Percentiles rank a stretch among this genome's conserved stretches.
Evolutionary conservation across 148 eudicot species (phyloP).

Genomic region (Rhododendron henanense): DNA sequence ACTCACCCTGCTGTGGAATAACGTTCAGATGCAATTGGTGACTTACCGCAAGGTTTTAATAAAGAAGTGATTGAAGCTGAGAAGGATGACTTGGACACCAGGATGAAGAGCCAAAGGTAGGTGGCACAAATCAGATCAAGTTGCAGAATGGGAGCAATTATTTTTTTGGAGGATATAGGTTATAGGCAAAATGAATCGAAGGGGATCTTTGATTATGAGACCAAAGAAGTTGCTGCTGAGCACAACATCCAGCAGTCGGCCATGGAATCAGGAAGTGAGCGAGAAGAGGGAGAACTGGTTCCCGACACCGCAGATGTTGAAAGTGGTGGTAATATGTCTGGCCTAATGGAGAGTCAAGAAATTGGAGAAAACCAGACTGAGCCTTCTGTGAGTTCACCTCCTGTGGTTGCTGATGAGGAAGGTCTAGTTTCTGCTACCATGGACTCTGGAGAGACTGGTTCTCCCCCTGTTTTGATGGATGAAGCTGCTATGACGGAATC

Average conservation of each 20-base stretch:
- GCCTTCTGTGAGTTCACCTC: constrained; percentile 39
- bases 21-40: constrained; percentile 37
- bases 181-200: constrained; percentile 39
- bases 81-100: constrained; percentile 47
- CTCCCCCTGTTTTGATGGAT: constrained; percentile 41
- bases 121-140: constrained; percentile 29
- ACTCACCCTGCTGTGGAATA: constrained; percentile 32
- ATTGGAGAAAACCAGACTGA: constrained; percentile 35
- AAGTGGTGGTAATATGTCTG: constrained; percentile 34
- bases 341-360: constrained; percentile 35
- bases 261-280: constrained; percentile 39
- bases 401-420: constrained; percentile 24
- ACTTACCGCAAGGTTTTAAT: constrained; percentile 30
- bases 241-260: constrained; percentile 18
- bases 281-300: constrained; percentile 74
- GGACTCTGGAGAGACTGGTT: constrained; percentile 35
- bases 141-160: constrained; percentile 34
- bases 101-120: constrained; percentile 34
- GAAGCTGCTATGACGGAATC: constrained; percentile 55
- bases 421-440: constrained; percentile 11
- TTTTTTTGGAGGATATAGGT: constrained; percentile 37
- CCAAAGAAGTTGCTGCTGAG: constrained; percentile 22
- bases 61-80: constrained; percentile 42
- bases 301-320: constrained; percentile 45
- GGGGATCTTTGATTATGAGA: constrained; percentile 33